These are phyloP conservation scores for Fusarium sp. DNA, from an alignment of 2,329 filamentous ascomycete species.

Conservation along the genomic window DNA sequence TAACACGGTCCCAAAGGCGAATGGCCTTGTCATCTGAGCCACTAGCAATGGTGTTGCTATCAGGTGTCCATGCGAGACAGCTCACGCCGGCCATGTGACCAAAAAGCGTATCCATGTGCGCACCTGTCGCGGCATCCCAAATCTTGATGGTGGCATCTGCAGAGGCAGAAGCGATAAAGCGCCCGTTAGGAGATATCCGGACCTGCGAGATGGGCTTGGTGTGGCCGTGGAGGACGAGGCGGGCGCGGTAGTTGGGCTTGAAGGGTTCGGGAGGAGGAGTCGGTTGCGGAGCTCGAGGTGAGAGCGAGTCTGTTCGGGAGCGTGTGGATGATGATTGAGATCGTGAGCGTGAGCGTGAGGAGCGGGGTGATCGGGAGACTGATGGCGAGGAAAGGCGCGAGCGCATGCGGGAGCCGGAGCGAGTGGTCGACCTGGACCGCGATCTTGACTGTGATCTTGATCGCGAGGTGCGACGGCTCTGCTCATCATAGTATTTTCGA, in stretches of 20 bases:
- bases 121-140: conserved; percentile 84
- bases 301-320: conserved; percentile 47
- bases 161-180: conserved; percentile 89
- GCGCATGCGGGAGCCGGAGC: conserved; percentile 52
- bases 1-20: conserved; percentile 85
- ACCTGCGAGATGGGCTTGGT: conserved; percentile 83
- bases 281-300: conserved; percentile 43
- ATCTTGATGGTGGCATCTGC: conserved; percentile 93
- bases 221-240: conserved; percentile 82
- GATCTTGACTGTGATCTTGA: conserved; percentile 50
- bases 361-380: conserved; percentile 46
- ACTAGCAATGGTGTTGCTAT: conserved; percentile 87
- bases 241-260: conserved; percentile 74
- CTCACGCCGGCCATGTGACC: conserved; percentile 94
- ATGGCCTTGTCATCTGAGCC: conserved; percentile 98
- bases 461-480: conserved; percentile 46
- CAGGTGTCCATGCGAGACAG: conserved; percentile 93
- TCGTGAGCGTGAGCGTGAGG: conserved; percentile 47
- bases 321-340: conserved; percentile 48
- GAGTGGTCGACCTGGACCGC: conserved; percentile 52
- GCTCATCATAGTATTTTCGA: conserved; percentile 44
- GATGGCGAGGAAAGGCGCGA: conserved; percentile 49
- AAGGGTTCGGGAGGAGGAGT: conserved; percentile 62
- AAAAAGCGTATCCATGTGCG: conserved; percentile 87
- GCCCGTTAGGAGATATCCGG: conserved; percentile 90